Percentiles rank a stretch among this genome's conserved stretches.
These are phyloP conservation scores for Backusella tarrabulga DNA, from an alignment of 192 early-diverging fungal genomes.

Conservation along the genomic window DNA sequence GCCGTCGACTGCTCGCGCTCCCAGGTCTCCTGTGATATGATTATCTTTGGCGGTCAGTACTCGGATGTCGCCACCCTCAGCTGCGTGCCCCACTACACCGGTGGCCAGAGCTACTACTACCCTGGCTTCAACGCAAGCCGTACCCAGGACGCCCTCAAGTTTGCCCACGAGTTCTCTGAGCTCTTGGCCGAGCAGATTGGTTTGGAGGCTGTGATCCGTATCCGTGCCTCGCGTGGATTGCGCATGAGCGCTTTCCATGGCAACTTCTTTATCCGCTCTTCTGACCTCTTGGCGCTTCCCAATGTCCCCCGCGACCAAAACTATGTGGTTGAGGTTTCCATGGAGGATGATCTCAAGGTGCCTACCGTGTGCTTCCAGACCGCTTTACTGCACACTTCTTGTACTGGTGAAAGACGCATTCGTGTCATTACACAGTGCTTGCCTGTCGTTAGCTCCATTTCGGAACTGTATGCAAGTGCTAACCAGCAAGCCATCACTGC, in stretches of 20 bases:
- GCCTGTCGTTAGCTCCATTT: slow-evolving; percentile 79
- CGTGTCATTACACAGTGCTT: slow-evolving; percentile 88
- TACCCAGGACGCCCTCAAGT: slow-evolving; percentile 80
- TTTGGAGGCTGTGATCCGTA: slow-evolving; percentile 90
- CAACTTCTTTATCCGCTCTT: slow-evolving; percentile 95
- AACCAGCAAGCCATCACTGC: slow-evolving; percentile 85
- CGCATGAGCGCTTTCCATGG: slow-evolving; percentile 91
- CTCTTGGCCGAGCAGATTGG: slow-evolving; percentile 78
- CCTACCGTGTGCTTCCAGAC: slow-evolving; percentile 92
- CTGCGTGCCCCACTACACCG: slow-evolving; percentile 82
- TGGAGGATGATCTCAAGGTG: slow-evolving; percentile 76
- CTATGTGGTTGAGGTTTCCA: slow-evolving; percentile 80
- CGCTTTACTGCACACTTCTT: slow-evolving; percentile 88
- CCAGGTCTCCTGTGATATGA: slow-evolving; percentile 88
- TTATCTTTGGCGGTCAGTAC: slow-evolving; percentile 82
- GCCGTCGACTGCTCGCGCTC: slow-evolving; percentile 89
- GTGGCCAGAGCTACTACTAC: slow-evolving; percentile 87
- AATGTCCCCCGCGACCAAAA: slow-evolving; percentile 91
- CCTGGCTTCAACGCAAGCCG: slow-evolving; percentile 83
- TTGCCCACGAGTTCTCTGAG: slow-evolving; percentile 79
- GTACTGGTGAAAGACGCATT: slow-evolving; percentile 89
- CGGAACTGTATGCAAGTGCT: slow-evolving; percentile 78
- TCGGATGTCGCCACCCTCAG: slow-evolving; percentile 88
- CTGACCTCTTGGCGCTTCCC: slow-evolving; percentile 88
- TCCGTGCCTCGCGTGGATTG: slow-evolving; percentile 88